Evolutionary conservation across 2,329 filamentous ascomycete genomes (phyloP), one percentile per base, ranked within the genome.

Genomic region (Sporothrix protearum): DNA sequence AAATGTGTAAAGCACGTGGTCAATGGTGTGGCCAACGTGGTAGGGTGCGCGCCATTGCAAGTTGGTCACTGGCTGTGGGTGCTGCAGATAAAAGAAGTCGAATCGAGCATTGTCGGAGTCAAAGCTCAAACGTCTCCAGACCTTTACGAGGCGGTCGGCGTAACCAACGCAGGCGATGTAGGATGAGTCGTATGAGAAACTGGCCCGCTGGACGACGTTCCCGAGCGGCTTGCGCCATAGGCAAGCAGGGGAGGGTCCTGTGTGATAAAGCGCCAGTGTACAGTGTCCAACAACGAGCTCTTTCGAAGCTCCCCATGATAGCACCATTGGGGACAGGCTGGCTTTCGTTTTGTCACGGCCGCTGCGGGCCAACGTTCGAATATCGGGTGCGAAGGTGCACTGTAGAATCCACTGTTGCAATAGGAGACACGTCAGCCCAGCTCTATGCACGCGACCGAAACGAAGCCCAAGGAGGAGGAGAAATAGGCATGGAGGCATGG

Each of bases 1-100:
- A 74, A 94, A 88, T 0, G 96, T 97, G 78, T 97, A 98, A 1
- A 99, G 85, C 0, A 97, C 91, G 80, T 97, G 96, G 51, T 96
- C 92, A 71, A 91, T 87, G 6, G 88, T 89, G 78, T 97, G 92
- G 47, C 95, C 92, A 16, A 88, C 82, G 77, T 96, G 89, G 73
- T 88, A 88, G 6, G 93, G 92, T 73, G 88, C 88, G 63, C 93
- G 90, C 96, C 96, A 99, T 78, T 95, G 90, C 73, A 97, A 82
- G 73, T 88, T 89, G 2, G 92, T 95, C n/a, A 99, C 89, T 0
- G 90, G 82, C 33, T 87, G 85, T 0, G 93, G 92, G 79, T 99
- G 96, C n/a, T 89, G 85, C 1, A 99, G 88, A 80, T 98, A 98
- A 36, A 90, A 90, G 76, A 97, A 90, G 77, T 98, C 95, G 80